A percentile compares a stretch with the other conserved stretches of the same genome.
phyloP scores from a whole-genome alignment of 2,329 filamentous ascomycete species.

The Penicillium sp. region DNA sequence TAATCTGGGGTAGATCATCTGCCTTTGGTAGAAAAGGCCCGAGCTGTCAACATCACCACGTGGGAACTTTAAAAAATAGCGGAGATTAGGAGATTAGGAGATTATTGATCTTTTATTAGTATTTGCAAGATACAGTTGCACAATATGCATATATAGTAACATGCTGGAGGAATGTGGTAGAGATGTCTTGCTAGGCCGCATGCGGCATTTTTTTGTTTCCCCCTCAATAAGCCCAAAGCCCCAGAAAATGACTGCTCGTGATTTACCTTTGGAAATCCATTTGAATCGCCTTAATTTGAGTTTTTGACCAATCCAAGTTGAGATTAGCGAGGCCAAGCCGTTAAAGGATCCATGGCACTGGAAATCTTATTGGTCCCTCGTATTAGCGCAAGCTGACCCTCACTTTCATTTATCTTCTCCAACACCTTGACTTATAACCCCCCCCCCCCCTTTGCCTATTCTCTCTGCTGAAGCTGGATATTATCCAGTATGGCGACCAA shows the following conservation, averaged over 20 bases:
- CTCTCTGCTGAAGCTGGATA: not conserved
- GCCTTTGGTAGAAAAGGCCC: not conserved
- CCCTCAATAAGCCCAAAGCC: not conserved
- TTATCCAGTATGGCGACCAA: constrained; percentile 19
- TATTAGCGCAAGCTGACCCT: not conserved
- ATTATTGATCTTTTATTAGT: too few species aligned
- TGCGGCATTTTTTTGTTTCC: not conserved
- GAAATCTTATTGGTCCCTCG: not conserved
- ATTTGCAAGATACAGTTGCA: too few species aligned
- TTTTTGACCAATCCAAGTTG: not conserved
- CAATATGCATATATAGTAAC: too few species aligned
- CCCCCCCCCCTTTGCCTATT: not conserved
- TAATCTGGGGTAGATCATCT: not conserved
- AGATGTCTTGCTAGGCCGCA: not conserved
- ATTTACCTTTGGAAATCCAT: not conserved
- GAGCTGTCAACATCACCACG: constrained; percentile 1
- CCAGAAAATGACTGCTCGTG: not conserved
- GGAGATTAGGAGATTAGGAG: not conserved
- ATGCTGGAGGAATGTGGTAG: too few species aligned
- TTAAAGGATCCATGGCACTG: not conserved
- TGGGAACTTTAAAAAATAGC: not conserved
- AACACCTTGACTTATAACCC: not conserved
- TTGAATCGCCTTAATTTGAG: not conserved
- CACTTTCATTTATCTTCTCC: constrained; percentile 7
- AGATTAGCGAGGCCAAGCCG: not conserved